Evolutionary conservation across 2,329 filamentous ascomycete genomes (phyloP), one percentile per base, ranked within the genome.

Genomic region (Ramularia collo-cygni): DNA sequence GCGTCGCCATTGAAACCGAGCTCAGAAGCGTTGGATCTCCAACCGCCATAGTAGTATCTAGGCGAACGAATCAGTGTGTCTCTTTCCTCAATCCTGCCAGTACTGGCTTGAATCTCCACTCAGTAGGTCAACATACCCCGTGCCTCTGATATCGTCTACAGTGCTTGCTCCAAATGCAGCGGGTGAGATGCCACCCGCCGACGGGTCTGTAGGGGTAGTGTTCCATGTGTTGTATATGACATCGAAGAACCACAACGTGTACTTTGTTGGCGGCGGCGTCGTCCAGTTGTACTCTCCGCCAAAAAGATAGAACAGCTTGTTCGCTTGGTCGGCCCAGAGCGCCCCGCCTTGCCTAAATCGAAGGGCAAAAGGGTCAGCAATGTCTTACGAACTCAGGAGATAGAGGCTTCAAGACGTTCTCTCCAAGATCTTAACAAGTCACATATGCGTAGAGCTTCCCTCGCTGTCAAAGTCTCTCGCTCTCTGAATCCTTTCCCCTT

Each of bases 281-380:
- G 64, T 54, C 42, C 58, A 45, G 9, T 49, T 48, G 49, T 71
- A 75, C 46, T 80, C 73, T 32, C 79, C 79, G 8, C 78, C 79
- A 51, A 74, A 82, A 2, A 77, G 64, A 54, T 79, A 81, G 35
- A 83, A 70, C 30, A 71, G 66, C 54, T 80, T 79, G 61, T 83
- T 82, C 28, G 77, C 66, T 17, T 70, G 64, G 54, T 82, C 79
- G 6, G 69, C 64, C 77, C 77, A 82, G 9, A 81, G 60, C 3
- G 71, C 56, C 8, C 68, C 69, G 17, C 70, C 66, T 30, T 62
- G 60, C n/a, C n/a, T n/a, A n/a, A n/a, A n/a, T n/a, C n/a, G n/a
- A n/a, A n/a, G n/a, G n/a, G n/a, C n/a, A n/a, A n/a, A n/a, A n/a
- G n/a, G n/a, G n/a, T n/a, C n/a, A n/a, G n/a, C n/a, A n/a, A n/a